phyloP scores from a whole-genome alignment of 2,329 filamentous ascomycete genomes.

The Biscogniauxia sp. region DNA sequence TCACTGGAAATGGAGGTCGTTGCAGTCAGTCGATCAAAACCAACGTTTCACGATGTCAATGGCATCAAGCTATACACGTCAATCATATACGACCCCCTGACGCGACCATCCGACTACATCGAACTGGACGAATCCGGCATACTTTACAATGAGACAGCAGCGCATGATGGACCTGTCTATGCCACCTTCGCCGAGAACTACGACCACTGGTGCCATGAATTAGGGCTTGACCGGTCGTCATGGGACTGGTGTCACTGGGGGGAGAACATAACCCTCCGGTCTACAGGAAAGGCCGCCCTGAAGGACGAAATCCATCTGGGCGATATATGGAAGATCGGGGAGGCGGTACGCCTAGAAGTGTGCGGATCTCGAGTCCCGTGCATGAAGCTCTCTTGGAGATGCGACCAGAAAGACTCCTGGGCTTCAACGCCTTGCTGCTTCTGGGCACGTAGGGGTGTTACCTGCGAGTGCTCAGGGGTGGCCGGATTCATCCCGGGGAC shows the following conservation, averaged over 20 bases:
- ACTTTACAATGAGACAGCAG: conserved; percentile 17
- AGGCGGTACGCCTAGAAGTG: conserved; percentile 20
- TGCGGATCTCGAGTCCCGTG: conserved; percentile 24
- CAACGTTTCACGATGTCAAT: conserved; percentile 14
- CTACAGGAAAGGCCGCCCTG: conserved; percentile 10
- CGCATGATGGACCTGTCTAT: conserved; percentile 26
- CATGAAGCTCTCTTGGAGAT: conserved; percentile 25
- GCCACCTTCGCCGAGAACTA: conserved; percentile 26
- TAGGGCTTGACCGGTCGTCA: conserved; percentile 16
- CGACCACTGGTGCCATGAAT: conserved; percentile 24
- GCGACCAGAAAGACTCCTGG: conserved; percentile 24
- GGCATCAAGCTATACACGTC: conserved; percentile 20
- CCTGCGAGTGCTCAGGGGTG: conserved; percentile 19
- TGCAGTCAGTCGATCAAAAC: conserved; percentile 21
- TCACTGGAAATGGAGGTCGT: conserved; percentile 21
- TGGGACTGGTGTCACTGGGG: conserved; percentile 28
- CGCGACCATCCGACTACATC: conserved; percentile 18
- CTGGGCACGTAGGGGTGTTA: conserved; percentile 23
- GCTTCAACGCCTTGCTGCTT: conserved; percentile 20
- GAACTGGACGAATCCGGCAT: conserved; percentile 21
- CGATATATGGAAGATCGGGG: conserved; percentile 23
- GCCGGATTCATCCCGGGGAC: conserved; percentile 21
- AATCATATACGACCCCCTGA: conserved; percentile 22
- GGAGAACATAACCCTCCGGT: conserved; percentile 23
- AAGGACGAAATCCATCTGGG: conserved; percentile 22